Percentiles rank a stretch among this genome's conserved stretches.
Conservation (phyloP, 257 asterid genomes). For the Marsdenia floribunda region DNA sequence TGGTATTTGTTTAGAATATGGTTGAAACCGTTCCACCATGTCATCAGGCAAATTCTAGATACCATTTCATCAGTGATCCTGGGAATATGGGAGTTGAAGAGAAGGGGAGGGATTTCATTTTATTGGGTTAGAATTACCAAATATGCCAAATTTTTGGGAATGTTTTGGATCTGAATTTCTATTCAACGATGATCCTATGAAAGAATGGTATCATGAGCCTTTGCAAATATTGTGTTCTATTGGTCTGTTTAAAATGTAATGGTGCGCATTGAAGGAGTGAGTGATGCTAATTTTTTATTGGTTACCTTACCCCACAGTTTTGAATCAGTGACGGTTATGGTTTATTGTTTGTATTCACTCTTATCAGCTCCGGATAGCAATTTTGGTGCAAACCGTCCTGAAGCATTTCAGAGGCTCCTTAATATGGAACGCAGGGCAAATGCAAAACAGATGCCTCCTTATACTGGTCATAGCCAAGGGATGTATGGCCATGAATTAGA, state of each 20-base stretch:
- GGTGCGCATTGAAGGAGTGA: neutral
- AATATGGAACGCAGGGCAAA: slow-evolving; percentile 72
- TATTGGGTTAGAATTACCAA: too few species aligned
- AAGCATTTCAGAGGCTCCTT: slow-evolving; percentile 69
- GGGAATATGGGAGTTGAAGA: too few species aligned
- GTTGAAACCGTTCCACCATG: too few species aligned
- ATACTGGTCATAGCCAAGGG: slow-evolving; percentile 45
- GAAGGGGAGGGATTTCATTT: too few species aligned
- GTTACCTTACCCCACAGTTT: neutral
- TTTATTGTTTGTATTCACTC: neutral
- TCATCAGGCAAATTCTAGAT: too few species aligned
- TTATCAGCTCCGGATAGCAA: slow-evolving; percentile 26
- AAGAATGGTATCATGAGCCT: neutral
- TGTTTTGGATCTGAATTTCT: neutral
- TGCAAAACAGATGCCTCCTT: slow-evolving; percentile 57
- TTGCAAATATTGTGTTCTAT: neutral
- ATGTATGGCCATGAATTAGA: slow-evolving; percentile 55
- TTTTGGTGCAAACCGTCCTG: slow-evolving; percentile 46
- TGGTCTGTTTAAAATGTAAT: neutral
- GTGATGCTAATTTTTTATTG: neutral
- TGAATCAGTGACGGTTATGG: neutral
- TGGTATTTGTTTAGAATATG: too few species aligned
- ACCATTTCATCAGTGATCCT: too few species aligned
- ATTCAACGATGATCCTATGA: neutral
- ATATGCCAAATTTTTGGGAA: too few species aligned